These are phyloP conservation scores for Podaxis sp. DNA, from an alignment of 768 basidiomycete species.

Conservation along the genomic window DNA sequence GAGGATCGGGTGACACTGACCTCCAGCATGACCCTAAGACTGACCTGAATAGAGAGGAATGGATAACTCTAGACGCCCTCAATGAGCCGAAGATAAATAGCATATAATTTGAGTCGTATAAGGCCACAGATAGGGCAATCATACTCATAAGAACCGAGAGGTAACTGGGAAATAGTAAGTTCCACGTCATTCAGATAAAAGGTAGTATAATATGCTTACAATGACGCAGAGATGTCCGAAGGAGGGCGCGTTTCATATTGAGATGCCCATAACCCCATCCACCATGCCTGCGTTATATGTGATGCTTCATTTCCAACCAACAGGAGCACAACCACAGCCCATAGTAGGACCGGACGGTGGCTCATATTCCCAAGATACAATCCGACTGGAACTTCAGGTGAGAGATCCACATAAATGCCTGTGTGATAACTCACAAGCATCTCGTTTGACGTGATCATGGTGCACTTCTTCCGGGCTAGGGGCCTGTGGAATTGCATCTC, in stretches of 20 bases:
- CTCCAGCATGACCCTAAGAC: constrained; percentile 55
- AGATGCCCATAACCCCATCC: constrained; percentile 44
- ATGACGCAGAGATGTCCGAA: constrained; percentile 29
- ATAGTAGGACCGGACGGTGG: constrained; percentile 20
- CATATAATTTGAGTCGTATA: constrained; percentile 1
- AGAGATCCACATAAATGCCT: background rate
- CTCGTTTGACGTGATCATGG: background rate
- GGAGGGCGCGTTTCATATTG: constrained; percentile 34
- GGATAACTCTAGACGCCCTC: constrained; percentile 48
- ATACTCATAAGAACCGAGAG: constrained; percentile 11
- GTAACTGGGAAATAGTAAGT: constrained; percentile 5
- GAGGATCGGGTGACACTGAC: constrained; percentile 22
- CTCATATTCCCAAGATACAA: background rate
- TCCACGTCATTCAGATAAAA: constrained; percentile 7
- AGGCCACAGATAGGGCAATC: background rate
- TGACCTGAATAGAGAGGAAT: constrained; percentile 42
- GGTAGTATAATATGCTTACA: constrained; percentile 27
- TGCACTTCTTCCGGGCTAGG: background rate
- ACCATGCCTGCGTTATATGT: constrained; percentile 34
- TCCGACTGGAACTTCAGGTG: background rate
- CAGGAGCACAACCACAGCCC: constrained; percentile 21
- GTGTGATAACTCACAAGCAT: background rate
- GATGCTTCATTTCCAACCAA: constrained; percentile 22
- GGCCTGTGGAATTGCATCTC: background rate
- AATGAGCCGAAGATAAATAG: constrained; percentile 19